phyloP scores from a whole-genome alignment of 2,329 filamentous ascomycete genomes.

The Pseudogymnoascus sp. region DNA sequence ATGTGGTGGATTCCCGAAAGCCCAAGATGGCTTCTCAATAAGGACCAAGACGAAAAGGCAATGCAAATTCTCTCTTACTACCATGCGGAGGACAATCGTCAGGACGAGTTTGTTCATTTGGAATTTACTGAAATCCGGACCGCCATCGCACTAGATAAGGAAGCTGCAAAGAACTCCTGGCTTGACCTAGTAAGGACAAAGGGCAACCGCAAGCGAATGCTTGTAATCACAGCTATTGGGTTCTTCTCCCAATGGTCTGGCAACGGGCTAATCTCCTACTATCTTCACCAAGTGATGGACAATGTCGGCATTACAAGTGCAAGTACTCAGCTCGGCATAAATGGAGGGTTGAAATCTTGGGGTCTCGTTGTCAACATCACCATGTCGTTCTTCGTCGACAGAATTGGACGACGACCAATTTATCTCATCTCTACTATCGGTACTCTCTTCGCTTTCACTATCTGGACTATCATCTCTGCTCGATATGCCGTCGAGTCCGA shows the following conservation, averaged over 20 bases:
- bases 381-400: slow-evolving; percentile 27
- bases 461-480: slow-evolving; percentile 32
- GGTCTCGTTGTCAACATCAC: slow-evolving; percentile 22
- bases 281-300: slow-evolving; percentile 18
- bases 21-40: slow-evolving; percentile 30
- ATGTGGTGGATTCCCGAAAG: slow-evolving; percentile 30
- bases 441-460: slow-evolving; percentile 24
- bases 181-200: slow-evolving; percentile 38
- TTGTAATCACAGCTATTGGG: slow-evolving; percentile 42
- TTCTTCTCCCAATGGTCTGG: slow-evolving; percentile 49
- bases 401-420: slow-evolving; percentile 38
- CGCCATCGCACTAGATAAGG: slow-evolving; percentile 34
- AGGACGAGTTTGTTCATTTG: slow-evolving; percentile 31
- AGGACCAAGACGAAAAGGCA: slow-evolving; percentile 30
- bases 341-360: slow-evolving; percentile 26
- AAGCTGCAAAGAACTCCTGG: slow-evolving; percentile 37
- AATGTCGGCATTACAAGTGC: slow-evolving; percentile 19
- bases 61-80: slow-evolving; percentile 28
- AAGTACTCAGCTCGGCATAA: slow-evolving; percentile 21
- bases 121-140: slow-evolving; percentile 37
- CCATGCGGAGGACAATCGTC: slow-evolving; percentile 29
- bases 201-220: slow-evolving; percentile 45
- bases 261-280: slow-evolving; percentile 38
- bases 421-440: slow-evolving; percentile 39
- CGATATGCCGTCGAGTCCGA: slow-evolving; percentile 26